Percentiles rank a stretch among this genome's conserved stretches.
phyloP scores from a whole-genome alignment of 306 rosid genomes.

The Cucumis cinereus region DNA sequence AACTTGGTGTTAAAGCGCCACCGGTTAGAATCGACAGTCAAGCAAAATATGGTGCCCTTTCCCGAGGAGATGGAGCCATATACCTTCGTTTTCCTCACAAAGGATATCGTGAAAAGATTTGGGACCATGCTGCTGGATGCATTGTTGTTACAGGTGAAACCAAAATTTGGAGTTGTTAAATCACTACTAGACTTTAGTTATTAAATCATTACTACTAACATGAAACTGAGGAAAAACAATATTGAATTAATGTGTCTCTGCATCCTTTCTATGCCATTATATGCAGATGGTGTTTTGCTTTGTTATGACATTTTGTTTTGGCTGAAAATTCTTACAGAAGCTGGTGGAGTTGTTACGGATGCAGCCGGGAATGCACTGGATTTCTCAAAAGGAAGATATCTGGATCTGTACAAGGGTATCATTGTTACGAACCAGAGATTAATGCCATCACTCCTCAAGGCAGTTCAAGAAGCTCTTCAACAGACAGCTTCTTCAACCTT shows the following conservation, averaged over 20 bases:
- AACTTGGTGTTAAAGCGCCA: slow-evolving; percentile 88
- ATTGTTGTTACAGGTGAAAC: slow-evolving; percentile 73
- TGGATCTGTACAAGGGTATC: slow-evolving; percentile 68
- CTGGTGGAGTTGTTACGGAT: slow-evolving; percentile 72
- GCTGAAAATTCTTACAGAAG: slow-evolving; percentile 41
- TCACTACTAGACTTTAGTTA: not conserved
- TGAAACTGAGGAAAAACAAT: not conserved
- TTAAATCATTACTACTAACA: not conserved
- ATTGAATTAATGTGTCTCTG: not conserved
- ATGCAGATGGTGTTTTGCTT: not conserved
- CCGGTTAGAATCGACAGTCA: slow-evolving; percentile 97
- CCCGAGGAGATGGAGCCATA: slow-evolving; percentile 96
- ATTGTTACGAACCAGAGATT: slow-evolving; percentile 73
- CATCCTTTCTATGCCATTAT: not conserved
- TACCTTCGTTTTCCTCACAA: slow-evolving; percentile 78
- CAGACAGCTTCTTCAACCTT: slow-evolving; percentile 41
- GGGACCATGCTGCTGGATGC: slow-evolving; percentile 98
- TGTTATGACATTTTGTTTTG: not conserved
- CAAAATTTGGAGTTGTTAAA: not conserved
- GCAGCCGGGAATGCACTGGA: slow-evolving; percentile 85
- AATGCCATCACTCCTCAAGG: slow-evolving; percentile 78
- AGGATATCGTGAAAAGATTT: slow-evolving; percentile 91
- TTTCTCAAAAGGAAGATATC: slow-evolving; percentile 74
- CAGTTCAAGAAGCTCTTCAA: slow-evolving; percentile 62
- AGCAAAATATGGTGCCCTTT: slow-evolving; percentile 87